Evolutionary conservation across 768 basidiomycete species (phyloP).

Genomic region (Lactarius evosmus): DNA sequence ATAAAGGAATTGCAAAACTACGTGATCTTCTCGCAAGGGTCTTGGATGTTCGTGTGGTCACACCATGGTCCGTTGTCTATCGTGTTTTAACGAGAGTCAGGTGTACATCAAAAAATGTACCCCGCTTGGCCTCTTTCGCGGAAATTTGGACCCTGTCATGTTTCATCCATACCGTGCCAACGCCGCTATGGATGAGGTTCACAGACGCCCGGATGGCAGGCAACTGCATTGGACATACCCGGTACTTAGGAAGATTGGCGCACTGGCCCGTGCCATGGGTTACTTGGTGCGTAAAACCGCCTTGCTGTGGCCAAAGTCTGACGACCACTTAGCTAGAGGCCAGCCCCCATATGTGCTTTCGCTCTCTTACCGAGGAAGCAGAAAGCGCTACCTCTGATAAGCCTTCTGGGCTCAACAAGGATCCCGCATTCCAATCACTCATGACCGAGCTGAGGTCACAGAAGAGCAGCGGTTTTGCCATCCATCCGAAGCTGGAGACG

Average conservation of each 20-base stretch:
- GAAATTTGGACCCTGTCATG: slow-evolving; percentile 50
- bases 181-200: slow-evolving; percentile 40
- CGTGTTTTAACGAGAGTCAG: not conserved
- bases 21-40: slow-evolving; percentile 63
- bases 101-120: slow-evolving; percentile 4
- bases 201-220: slow-evolving; percentile 26
- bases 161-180: slow-evolving; percentile 67
- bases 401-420: slow-evolving; percentile 40
- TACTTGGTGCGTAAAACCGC: slow-evolving; percentile 62
- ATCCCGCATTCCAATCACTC: slow-evolving; percentile 60
- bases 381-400: slow-evolving; percentile 44
- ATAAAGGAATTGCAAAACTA: slow-evolving; percentile 58
- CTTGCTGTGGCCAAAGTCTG: slow-evolving; percentile 15
- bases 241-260: slow-evolving; percentile 49
- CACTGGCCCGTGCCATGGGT: slow-evolving; percentile 78
- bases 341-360: slow-evolving; percentile 75
- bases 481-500: slow-evolving; percentile 92
- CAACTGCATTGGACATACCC: slow-evolving; percentile 49
- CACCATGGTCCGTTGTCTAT: not conserved
- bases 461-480: slow-evolving; percentile 48
- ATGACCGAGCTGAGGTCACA: slow-evolving; percentile 66
- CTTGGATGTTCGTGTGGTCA: slow-evolving; percentile 59
- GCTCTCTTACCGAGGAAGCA: slow-evolving; percentile 50
- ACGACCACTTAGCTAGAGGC: slow-evolving; percentile 63
- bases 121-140: slow-evolving; percentile 44